These are phyloP conservation scores for Lecanicillium sp. DNA, from an alignment of 2,329 filamentous ascomycete genomes.

Conservation along the genomic window DNA sequence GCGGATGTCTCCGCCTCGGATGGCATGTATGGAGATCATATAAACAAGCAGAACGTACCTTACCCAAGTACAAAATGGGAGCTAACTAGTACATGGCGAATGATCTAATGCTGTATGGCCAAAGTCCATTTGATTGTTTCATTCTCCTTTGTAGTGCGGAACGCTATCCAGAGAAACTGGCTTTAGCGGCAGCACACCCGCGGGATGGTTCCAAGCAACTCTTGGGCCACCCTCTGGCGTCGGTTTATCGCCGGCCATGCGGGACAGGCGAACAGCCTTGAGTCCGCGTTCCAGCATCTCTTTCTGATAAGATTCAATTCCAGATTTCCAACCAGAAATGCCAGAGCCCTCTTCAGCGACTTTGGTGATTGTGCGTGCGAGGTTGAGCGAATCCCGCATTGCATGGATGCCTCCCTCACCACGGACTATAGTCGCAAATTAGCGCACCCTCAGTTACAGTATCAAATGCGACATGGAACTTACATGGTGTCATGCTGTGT, in stretches of 20 bases:
- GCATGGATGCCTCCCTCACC: conserved; percentile 44
- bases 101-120: too few relatives aligned
- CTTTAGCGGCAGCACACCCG: neutral
- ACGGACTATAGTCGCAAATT: conserved; percentile 20
- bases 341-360: conserved; percentile 3
- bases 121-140: neutral
- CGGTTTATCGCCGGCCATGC: neutral
- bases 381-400: conserved; percentile 22
- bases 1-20: too few relatives aligned
- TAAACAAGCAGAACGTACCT: too few relatives aligned
- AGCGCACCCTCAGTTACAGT: too few relatives aligned
- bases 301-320: conserved; percentile 18
- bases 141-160: neutral
- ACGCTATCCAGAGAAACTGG: neutral
- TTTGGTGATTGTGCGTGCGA: conserved; percentile 19
- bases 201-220: neutral
- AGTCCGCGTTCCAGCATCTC: conserved; percentile 23
- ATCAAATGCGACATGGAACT: conserved; percentile 16
- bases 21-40: too few relatives aligned
- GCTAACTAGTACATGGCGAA: too few relatives aligned
- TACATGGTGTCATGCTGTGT: conserved; percentile 25
- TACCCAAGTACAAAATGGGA: too few relatives aligned
- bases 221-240: neutral
- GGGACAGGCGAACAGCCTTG: conserved; percentile 16
- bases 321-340: neutral